Percentiles rank a stretch among this genome's conserved stretches.
These are phyloP conservation scores for Diplodia intermedia DNA, from an alignment of 2,329 filamentous ascomycete genomes.

Conservation along the genomic window DNA sequence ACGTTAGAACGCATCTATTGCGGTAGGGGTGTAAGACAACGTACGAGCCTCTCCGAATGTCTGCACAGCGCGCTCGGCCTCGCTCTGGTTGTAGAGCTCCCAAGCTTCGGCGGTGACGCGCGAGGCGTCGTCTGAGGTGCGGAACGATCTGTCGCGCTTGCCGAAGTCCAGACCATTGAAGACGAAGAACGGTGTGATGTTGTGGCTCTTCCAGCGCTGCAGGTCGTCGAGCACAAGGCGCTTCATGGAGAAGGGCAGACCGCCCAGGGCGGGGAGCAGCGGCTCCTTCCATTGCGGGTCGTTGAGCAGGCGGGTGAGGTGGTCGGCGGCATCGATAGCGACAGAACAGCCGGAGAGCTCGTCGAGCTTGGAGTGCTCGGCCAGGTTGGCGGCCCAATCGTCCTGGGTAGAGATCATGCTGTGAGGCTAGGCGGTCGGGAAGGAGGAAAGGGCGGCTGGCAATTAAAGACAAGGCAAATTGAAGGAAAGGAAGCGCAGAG, in stretches of 20 bases:
- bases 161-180: conserved; percentile 87
- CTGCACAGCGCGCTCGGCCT: conserved; percentile 79
- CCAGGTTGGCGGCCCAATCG: conserved; percentile 62
- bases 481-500: conserved; percentile 28
- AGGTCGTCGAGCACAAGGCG: conserved; percentile 79
- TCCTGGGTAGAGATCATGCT: conserved; percentile 59
- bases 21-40: conserved; percentile 3
- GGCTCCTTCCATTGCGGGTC: conserved; percentile 75
- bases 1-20: neutral
- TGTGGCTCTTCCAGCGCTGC: conserved; percentile 70
- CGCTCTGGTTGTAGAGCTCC: conserved; percentile 81
- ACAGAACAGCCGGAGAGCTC: conserved; percentile 77
- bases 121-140: conserved; percentile 67
- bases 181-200: conserved; percentile 83
- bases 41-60: conserved; percentile 86
- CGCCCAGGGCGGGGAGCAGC: conserved; percentile 86
- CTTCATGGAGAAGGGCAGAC: conserved; percentile 80
- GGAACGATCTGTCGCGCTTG: conserved; percentile 71
- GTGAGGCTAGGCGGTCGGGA: conserved; percentile 22
- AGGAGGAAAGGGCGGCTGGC: conserved; percentile 31
- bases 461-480: conserved; percentile 8
- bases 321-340: conserved; percentile 89
- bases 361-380: conserved; percentile 67
- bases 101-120: conserved; percentile 80
- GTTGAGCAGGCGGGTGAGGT: conserved; percentile 79